Evolutionary conservation across 2,329 filamentous ascomycete genomes (phyloP), one percentile per base, ranked within the genome.

Genomic region (Hymenoscyphus albidus): DNA sequence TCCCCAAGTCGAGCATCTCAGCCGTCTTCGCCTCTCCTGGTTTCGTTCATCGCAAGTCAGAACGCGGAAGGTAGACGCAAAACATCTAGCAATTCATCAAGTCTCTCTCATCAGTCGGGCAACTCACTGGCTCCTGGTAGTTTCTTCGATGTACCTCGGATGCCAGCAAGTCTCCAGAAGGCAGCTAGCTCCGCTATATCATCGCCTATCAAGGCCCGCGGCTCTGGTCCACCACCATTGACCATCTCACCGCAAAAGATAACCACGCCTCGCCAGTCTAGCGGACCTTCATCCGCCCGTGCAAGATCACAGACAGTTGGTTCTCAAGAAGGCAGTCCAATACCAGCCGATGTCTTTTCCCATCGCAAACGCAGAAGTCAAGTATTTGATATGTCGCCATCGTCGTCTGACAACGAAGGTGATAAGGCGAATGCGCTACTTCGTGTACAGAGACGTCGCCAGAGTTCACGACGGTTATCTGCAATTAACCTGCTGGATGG

Each of bases 331-430:
- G 92, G 91, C 35, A 96, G 95, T 69, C 85, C 89, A 6, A 80
- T 85, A 7, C 82, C 88, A 1, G 87, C 90, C 62, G 85, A 90
- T 64, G 78, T 81, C 13, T 86, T 89, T 55, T 81, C 85, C 9
- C 93, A 97, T 74, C 88, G 93, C 72, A 97, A 97, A 76, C 88
- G 95, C 48, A 87, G 93, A 71, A 98, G 94, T 75, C 95, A 97
- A 73, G 90, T 97, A 2, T 92, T 98, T 71, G 94, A 98, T 75
- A 90, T 97, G 78, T 99, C 95, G 2, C 95, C 95, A 2, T 98
- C 95, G 0, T 98, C 94, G 0, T 99, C 95, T 0, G 95, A 99
- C 74, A 99, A 96, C 65, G 95, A 99, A 78, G 93, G 96, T 59
- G 91, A 94, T 56, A 92, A 96, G 72, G 91, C 93, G 7, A 97